phyloP scores from a whole-genome alignment of 352 stramenopile genomes.

The Phytophthora megakarya region DNA sequence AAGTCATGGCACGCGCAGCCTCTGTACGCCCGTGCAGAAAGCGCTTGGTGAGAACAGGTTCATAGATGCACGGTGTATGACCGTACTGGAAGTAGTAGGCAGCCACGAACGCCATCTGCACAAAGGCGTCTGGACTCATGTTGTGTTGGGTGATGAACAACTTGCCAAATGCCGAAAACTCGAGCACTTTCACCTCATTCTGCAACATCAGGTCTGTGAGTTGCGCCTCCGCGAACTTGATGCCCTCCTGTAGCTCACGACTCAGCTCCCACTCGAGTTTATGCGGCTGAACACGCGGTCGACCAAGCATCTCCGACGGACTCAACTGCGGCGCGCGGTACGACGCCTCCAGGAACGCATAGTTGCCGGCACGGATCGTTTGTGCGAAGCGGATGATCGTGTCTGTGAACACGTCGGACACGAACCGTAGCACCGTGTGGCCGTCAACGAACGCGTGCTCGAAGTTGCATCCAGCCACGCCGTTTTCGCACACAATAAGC shows the following conservation, averaged over 20 bases:
- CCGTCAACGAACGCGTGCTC: conserved; percentile 97
- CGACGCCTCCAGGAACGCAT: conserved; percentile 76
- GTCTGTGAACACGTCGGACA: conserved; percentile 91
- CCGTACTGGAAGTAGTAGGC: conserved; percentile 96
- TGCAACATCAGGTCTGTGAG: conserved; percentile 95
- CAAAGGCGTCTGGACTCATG: conserved; percentile 95
- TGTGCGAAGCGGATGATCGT: conserved; percentile 93
- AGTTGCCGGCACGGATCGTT: conserved; percentile 88
- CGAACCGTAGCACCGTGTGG: conserved; percentile 93
- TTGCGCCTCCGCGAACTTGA: conserved; percentile 93
- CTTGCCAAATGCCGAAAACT: conserved; percentile 93
- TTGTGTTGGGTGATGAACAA: conserved; percentile 91
- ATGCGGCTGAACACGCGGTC: conserved; percentile 74
- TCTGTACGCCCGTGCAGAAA: conserved; percentile 96
- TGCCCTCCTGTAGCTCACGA: conserved; percentile 81
- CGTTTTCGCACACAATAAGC: conserved; percentile 95
- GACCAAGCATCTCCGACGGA: conserved; percentile 36
- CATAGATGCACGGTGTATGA: conserved; percentile 89
- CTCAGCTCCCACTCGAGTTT: conserved; percentile 93
- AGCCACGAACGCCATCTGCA: conserved; percentile 95
- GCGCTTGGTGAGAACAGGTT: conserved; percentile 95
- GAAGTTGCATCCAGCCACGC: conserved; percentile 96
- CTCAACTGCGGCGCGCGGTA: conserved; percentile 72
- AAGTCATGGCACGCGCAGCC: conserved; percentile 92
- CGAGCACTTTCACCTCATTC: conserved; percentile 93